Evolutionary conservation across 345 rosid species (phyloP).

Genomic region (Physaria fendleri): DNA sequence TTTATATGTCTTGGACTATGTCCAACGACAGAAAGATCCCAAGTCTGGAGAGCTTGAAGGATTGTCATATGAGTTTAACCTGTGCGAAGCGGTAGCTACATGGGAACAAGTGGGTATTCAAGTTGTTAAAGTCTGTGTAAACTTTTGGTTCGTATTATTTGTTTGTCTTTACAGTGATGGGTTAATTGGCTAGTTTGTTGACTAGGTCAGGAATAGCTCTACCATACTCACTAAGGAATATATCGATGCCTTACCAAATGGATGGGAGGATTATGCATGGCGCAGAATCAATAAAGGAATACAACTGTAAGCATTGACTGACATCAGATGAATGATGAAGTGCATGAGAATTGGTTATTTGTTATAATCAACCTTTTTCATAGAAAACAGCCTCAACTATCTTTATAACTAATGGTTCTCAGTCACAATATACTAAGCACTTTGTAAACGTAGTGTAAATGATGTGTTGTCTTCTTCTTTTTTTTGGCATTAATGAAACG

Average conservation of each 20-base stretch:
- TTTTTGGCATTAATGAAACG: not conserved
- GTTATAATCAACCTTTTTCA: not conserved
- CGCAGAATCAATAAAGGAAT: constrained; percentile 88
- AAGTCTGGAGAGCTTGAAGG: constrained; percentile 82
- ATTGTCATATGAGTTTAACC: constrained; percentile 66
- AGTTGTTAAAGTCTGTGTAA: constrained; percentile 2
- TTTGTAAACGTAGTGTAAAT: not conserved
- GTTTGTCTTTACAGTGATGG: constrained; percentile 34
- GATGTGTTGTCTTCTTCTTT: not conserved
- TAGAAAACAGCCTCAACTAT: not conserved
- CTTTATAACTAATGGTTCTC: not conserved
- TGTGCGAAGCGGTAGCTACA: constrained; percentile 93
- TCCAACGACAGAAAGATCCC: constrained; percentile 63
- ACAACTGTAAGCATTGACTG: constrained; percentile 54
- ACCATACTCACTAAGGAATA: constrained; percentile 89
- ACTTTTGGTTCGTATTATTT: constrained; percentile 2
- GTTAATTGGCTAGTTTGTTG: constrained; percentile 44
- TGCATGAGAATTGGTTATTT: not conserved
- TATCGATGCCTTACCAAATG: constrained; percentile 85
- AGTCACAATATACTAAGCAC: not conserved
- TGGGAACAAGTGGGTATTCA: constrained; percentile 56
- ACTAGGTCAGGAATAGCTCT: constrained; percentile 83
- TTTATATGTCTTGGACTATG: not conserved
- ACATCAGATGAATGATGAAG: not conserved
- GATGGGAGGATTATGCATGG: constrained; percentile 99